These are phyloP conservation scores for Beauveria scarabaeidicola DNA, from an alignment of 2,329 filamentous ascomycete genomes.

Conservation along the genomic window DNA sequence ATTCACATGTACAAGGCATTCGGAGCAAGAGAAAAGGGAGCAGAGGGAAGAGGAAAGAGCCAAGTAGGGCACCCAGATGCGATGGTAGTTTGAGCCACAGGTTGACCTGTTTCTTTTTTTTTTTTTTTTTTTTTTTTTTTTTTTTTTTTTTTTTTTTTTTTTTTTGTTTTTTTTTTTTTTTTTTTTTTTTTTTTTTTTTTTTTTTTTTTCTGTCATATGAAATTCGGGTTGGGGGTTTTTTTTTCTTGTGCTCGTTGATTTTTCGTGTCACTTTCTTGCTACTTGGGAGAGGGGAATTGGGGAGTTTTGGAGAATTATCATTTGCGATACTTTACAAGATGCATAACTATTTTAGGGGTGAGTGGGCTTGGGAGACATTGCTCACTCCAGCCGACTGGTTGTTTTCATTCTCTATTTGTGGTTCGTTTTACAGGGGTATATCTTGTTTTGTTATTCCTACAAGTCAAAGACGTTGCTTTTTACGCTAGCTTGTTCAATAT, in stretches of 20 bases:
- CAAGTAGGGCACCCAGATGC: background rate
- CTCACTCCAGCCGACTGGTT: background rate
- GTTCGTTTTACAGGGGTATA: background rate
- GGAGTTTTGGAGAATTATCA: constrained; percentile 1
- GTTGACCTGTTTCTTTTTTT: background rate
- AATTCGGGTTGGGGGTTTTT: background rate
- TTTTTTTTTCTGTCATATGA: background rate
- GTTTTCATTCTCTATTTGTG: background rate
- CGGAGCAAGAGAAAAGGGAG: background rate
- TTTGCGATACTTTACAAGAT: constrained; percentile 4
- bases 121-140: background rate
- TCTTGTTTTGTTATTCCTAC: background rate
- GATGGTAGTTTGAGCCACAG: background rate
- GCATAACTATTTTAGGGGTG: background rate
- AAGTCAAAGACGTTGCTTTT: background rate
- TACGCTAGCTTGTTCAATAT: background rate
- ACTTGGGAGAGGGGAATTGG: background rate
- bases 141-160: background rate
- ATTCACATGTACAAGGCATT: background rate
- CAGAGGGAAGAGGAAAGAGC: background rate
- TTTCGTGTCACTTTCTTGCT: background rate
- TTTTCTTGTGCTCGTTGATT: background rate
- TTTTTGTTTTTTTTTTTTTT: background rate
- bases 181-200: background rate
- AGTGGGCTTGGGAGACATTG: background rate